Percentiles rank a stretch among this genome's conserved stretches.
Evolutionary conservation across 2,329 filamentous ascomycete genomes (phyloP).

Genomic region (Aureobasidium mangrovei): DNA sequence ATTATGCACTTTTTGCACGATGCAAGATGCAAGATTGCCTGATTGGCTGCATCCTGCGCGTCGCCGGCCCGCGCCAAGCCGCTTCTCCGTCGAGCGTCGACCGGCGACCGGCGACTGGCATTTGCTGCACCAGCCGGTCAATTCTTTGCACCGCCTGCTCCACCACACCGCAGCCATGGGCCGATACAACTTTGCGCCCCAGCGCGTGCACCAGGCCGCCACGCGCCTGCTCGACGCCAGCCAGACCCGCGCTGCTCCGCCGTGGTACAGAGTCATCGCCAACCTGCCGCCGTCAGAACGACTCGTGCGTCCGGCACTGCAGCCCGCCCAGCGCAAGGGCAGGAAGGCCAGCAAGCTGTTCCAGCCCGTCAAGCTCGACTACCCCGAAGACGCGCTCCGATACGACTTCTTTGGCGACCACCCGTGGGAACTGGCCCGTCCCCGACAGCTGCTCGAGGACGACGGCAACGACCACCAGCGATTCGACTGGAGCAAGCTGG

Average conservation of each 20-base stretch:
- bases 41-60: too few species aligned
- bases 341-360: conserved; percentile 68
- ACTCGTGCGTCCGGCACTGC: conserved; percentile 46
- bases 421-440: conserved; percentile 91
- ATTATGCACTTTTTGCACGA: too few species aligned
- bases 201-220: conserved; percentile 46
- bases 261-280: conserved; percentile 50
- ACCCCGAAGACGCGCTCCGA: conserved; percentile 76
- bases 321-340: conserved; percentile 40
- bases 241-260: conserved; percentile 27
- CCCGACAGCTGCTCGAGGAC: conserved; percentile 72
- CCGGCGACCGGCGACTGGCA: too few species aligned
- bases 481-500: conserved; percentile 68
- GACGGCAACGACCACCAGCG: conserved; percentile 71
- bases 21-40: too few species aligned
- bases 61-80: too few species aligned
- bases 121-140: too few species aligned
- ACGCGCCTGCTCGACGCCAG: conserved; percentile 39
- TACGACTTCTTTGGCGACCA: conserved; percentile 83
- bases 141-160: too few species aligned
- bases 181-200: conserved; percentile 42
- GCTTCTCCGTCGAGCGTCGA: too few species aligned
- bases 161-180: conserved; percentile 32
- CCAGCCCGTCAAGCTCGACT: conserved; percentile 66
- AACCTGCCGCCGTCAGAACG: conserved; percentile 52